Percentiles rank a stretch among this genome's conserved stretches.
These are phyloP conservation scores for Talaromyces sp. DNA, from an alignment of 2,329 filamentous ascomycete species.

Conservation along the genomic window DNA sequence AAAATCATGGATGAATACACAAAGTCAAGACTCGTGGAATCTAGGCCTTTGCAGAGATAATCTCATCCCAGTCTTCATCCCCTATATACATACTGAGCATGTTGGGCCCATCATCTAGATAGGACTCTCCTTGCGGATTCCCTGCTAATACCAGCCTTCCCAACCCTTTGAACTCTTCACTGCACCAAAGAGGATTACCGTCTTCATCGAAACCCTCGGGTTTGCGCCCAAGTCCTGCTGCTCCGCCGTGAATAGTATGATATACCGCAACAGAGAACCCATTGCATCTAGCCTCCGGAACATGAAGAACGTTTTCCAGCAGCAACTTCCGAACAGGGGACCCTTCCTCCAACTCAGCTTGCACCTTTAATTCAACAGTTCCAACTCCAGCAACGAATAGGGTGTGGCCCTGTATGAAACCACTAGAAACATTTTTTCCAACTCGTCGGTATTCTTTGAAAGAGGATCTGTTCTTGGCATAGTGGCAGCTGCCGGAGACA, in stretches of 20 bases:
- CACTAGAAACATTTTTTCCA: not conserved
- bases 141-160: not conserved
- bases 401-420: not conserved
- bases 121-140: slow-evolving; percentile 2
- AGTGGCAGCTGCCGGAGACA: not conserved
- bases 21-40: too few species aligned
- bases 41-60: not conserved
- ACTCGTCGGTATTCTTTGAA: slow-evolving; percentile 8
- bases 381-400: not conserved
- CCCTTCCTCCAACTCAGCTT: not conserved
- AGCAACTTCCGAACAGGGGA: not conserved
- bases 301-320: slow-evolving; percentile 2
- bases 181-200: not conserved
- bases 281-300: not conserved
- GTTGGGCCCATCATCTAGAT: not conserved
- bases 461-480: slow-evolving; percentile 7
- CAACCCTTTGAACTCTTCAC: not conserved
- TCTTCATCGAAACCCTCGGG: not conserved
- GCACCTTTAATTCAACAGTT: not conserved
- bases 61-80: not conserved
- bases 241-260: not conserved
- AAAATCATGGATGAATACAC: too few species aligned
- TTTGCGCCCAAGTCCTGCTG: not conserved
- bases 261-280: not conserved
- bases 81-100: not conserved